Conservation (phyloP, 441 rosid genomes). For the Jatropha multifida region DNA sequence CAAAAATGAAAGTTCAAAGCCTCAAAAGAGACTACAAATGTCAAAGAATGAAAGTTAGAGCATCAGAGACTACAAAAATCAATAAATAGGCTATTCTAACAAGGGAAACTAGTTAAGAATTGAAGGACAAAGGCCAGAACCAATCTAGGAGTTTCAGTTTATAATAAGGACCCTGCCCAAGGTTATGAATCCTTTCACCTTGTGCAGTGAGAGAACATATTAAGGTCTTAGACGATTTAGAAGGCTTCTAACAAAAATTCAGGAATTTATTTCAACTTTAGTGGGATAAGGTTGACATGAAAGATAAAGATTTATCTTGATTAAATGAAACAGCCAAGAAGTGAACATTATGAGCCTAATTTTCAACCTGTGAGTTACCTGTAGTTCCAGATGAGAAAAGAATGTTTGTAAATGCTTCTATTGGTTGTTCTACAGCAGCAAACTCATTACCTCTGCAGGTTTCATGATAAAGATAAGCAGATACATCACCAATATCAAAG, state of each 20-base stretch:
- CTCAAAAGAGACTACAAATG: too few species aligned
- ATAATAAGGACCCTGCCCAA: too few species aligned
- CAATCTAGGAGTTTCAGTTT: neutral
- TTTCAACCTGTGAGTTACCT: slow-evolving; percentile 43
- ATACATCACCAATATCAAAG: slow-evolving; percentile 12
- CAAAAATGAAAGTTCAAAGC: too few species aligned
- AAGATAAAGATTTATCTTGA: neutral
- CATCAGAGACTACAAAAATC: neutral
- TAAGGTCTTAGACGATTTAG: neutral
- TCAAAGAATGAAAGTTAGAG: neutral
- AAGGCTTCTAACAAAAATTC: neutral
- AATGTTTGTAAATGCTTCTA: slow-evolving; percentile 76
- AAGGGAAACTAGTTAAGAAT: neutral
- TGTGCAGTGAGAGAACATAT: too few species aligned
- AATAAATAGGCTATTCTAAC: neutral
- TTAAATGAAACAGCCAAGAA: neutral
- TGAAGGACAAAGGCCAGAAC: neutral
- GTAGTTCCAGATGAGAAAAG: slow-evolving; percentile 99
- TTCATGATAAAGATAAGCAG: slow-evolving; percentile 19
- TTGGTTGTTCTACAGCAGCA: slow-evolving; percentile 67
- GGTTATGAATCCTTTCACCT: too few species aligned
- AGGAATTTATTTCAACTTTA: slow-evolving; percentile 3
- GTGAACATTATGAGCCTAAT: neutral
- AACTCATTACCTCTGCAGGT: slow-evolving; percentile 66
- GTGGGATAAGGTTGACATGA: neutral